phyloP scores from a whole-genome alignment of 306 rosid genomes.

The Cucurbita pepo region DNA sequence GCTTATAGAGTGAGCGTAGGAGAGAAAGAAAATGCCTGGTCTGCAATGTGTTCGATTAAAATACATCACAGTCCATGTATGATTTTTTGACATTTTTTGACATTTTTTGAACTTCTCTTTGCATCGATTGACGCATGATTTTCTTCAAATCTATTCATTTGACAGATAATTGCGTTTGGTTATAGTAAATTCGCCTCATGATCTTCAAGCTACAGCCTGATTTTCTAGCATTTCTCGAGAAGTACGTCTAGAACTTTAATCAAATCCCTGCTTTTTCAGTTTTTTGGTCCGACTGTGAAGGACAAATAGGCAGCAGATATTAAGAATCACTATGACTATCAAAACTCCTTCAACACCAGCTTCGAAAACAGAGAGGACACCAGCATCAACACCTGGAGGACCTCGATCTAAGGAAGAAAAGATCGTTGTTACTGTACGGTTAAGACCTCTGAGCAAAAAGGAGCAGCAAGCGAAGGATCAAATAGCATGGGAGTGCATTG shows the following conservation, averaged over 20 bases:
- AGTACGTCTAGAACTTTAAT: neutral
- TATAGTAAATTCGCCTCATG: neutral
- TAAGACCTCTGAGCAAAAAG: slow-evolving; percentile 76
- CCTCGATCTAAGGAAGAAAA: slow-evolving; percentile 66
- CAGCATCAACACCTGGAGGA: slow-evolving; percentile 78
- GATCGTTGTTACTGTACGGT: slow-evolving; percentile 85
- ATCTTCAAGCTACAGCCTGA: neutral
- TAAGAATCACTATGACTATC: slow-evolving; percentile 37
- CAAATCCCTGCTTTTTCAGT: neutral
- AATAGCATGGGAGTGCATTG: slow-evolving; percentile 90
- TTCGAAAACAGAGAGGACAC: slow-evolving; percentile 79
- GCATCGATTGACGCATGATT: neutral
- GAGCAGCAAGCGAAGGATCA: slow-evolving; percentile 86
- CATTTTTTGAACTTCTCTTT: too few species aligned
- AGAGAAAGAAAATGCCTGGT: neutral
- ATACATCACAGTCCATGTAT: too few species aligned
- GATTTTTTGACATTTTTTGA: too few species aligned
- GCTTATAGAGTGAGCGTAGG: neutral
- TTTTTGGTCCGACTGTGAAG: neutral
- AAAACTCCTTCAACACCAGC: slow-evolving; percentile 89
- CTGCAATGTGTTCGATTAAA: neutral
- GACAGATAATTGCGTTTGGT: neutral
- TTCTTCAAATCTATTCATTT: neutral
- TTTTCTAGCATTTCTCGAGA: neutral
- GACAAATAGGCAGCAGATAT: neutral